Conservation (phyloP, 2,329 filamentous ascomycete genomes). For the Scedosporium dehoogii region DNA sequence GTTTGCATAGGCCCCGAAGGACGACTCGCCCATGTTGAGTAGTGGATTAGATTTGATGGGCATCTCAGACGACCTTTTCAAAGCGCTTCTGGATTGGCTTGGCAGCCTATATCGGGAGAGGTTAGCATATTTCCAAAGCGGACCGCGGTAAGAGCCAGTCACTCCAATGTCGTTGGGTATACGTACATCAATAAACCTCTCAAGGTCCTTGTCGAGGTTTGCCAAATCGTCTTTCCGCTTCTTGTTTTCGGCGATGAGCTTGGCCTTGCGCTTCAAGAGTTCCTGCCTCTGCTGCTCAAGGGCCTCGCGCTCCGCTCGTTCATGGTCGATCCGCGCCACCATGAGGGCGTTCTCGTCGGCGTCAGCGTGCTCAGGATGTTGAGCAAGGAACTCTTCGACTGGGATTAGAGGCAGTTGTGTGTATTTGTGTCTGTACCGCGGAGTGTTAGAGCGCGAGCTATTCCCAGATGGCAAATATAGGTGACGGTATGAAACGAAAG, state of each 20-base stretch:
- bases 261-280: constrained; percentile 55
- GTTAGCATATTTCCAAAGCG: constrained; percentile 11
- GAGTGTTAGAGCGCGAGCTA: neutral
- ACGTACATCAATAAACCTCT: constrained; percentile 83
- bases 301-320: constrained; percentile 72
- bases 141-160: neutral
- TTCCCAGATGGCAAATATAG: neutral
- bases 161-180: neutral
- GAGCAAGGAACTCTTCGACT: constrained; percentile 66
- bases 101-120: constrained; percentile 48
- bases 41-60: neutral
- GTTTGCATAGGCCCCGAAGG: neutral
- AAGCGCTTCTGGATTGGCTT: constrained; percentile 83
- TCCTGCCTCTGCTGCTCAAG: constrained; percentile 78
- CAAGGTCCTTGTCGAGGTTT: constrained; percentile 81
- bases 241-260: constrained; percentile 65
- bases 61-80: constrained; percentile 53
- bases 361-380: constrained; percentile 65
- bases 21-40: neutral
- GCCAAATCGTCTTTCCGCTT: constrained; percentile 88
- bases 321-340: constrained; percentile 83
- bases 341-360: constrained; percentile 73
- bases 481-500: neutral
- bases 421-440: constrained; percentile 70
- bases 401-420: constrained; percentile 76